These are phyloP conservation scores for Castanopsis chinensis DNA, from an alignment of 306 rosid genomes.

Conservation along the genomic window DNA sequence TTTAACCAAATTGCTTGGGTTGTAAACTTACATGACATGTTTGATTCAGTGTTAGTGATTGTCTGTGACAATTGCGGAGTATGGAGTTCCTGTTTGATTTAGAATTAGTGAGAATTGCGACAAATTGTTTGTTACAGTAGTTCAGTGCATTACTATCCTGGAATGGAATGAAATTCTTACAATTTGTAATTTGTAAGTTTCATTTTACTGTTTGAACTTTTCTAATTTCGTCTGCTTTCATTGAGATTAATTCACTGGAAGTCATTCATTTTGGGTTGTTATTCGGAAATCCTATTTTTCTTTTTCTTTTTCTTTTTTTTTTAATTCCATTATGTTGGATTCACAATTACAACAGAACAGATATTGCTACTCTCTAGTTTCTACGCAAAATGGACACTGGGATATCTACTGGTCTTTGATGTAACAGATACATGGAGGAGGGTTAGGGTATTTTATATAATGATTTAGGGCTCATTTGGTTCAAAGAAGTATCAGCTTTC, in stretches of 20 bases:
- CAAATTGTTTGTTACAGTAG: too few species aligned
- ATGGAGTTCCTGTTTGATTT: too few species aligned
- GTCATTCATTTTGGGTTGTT: neutral
- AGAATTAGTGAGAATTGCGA: too few species aligned
- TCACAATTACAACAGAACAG: neutral
- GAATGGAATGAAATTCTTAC: too few species aligned
- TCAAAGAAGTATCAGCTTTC: too few species aligned
- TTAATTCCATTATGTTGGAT: neutral
- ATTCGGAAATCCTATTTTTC: too few species aligned
- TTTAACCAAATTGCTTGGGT: too few species aligned
- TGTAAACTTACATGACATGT: too few species aligned
- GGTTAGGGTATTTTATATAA: neutral
- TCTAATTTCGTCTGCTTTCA: neutral
- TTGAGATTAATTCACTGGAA: neutral
- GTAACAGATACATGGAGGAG: neutral
- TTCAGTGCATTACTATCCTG: too few species aligned
- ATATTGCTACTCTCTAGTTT: neutral
- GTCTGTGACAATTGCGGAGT: too few species aligned
- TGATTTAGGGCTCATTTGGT: neutral
- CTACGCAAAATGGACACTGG: neutral
- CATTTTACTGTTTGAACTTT: neutral
- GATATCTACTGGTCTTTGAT: neutral
- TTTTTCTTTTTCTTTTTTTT: neutral
- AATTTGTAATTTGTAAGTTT: too few species aligned
- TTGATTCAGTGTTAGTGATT: too few species aligned